phyloP scores from a whole-genome alignment of 257 asterid species.

The Verbena officinalis region DNA sequence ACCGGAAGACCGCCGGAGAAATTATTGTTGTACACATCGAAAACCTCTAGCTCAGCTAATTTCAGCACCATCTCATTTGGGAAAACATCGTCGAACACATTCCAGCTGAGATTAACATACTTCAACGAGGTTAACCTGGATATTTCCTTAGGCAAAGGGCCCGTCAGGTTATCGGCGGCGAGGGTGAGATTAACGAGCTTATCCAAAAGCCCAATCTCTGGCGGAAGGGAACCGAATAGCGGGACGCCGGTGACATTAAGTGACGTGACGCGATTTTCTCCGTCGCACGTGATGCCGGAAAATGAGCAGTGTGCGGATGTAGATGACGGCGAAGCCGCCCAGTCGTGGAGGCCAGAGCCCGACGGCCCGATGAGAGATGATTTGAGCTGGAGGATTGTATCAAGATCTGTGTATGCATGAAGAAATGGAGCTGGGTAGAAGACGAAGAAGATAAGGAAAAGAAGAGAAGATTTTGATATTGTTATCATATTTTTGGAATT shows the following conservation, averaged over 20 bases:
- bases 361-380: slow-evolving; percentile 49
- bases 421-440: slow-evolving; percentile 2
- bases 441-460: slow-evolving; percentile 31
- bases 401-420: slow-evolving; percentile 58
- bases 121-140: slow-evolving; percentile 46
- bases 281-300: slow-evolving; percentile 64
- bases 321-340: slow-evolving; percentile 48
- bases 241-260: slow-evolving; percentile 41
- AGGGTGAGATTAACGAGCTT: slow-evolving; percentile 56
- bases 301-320: slow-evolving; percentile 57
- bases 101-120: slow-evolving; percentile 49
- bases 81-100: slow-evolving; percentile 44
- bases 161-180: slow-evolving; percentile 54
- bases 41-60: slow-evolving; percentile 44
- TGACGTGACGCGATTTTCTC: slow-evolving; percentile 43
- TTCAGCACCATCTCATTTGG: slow-evolving; percentile 41
- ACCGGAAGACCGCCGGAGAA: slow-evolving; percentile 59
- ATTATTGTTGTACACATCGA: slow-evolving; percentile 65
- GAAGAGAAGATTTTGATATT: background rate
- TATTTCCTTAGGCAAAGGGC: slow-evolving; percentile 55
- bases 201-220: slow-evolving; percentile 62
- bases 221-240: slow-evolving; percentile 58
- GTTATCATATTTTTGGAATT: slow-evolving; percentile 20
- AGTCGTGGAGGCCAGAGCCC: slow-evolving; percentile 54
- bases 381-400: slow-evolving; percentile 51